phyloP scores from a whole-genome alignment of 352 stramenopile genomes.

The Phytopythium oedochilum region DNA sequence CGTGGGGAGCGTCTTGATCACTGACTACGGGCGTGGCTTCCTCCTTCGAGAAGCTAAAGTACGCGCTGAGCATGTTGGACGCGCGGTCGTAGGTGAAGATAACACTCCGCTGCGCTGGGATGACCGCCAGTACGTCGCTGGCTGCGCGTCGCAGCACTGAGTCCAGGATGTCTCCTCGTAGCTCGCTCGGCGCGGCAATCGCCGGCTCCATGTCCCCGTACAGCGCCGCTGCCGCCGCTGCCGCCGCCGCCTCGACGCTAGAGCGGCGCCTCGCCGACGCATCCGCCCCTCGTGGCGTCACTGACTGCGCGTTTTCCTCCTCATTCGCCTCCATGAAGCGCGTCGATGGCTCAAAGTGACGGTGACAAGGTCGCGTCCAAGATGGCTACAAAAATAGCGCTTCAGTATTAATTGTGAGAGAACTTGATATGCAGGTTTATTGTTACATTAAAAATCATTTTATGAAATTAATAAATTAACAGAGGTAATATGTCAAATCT shows the following conservation, averaged over 20 bases:
- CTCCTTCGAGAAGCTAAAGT: constrained; percentile 10
- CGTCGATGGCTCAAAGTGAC: not conserved
- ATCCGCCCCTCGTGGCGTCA: not conserved
- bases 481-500: not conserved
- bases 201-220: not conserved
- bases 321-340: not conserved
- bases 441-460: not conserved
- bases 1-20: not conserved
- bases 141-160: constrained; percentile 30
- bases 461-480: too few relatives aligned
- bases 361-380: not conserved
- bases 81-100: constrained; percentile 53
- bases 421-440: not conserved
- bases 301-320: too few relatives aligned
- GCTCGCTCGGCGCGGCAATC: not conserved
- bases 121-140: constrained; percentile 26
- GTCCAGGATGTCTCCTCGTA: constrained; percentile 5
- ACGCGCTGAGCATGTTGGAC: constrained; percentile 33
- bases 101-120: constrained; percentile 42
- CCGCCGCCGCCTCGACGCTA: not conserved
- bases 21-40: not conserved
- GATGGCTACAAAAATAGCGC: constrained; percentile 6
- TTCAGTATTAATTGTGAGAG: not conserved
- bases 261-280: not conserved
- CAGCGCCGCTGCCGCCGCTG: not conserved